Conservation (phyloP, 192 early-diverging fungal genomes). For the Backusella australiensis region DNA sequence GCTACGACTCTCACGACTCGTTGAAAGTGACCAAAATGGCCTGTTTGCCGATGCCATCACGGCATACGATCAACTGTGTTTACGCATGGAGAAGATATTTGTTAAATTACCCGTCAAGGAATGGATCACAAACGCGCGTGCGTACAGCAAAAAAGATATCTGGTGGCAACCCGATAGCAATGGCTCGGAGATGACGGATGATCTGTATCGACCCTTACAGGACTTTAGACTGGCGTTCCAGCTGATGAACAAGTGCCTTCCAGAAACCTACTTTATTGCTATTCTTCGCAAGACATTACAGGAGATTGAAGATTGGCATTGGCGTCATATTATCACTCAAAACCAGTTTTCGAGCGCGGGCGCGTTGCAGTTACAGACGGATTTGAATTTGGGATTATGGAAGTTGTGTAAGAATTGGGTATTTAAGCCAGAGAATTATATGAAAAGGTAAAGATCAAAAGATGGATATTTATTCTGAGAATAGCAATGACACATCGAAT, state of each 20-base stretch:
- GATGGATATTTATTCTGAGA: not conserved
- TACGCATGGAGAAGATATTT: constrained; percentile 43
- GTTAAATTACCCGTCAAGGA: constrained; percentile 45
- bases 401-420: constrained; percentile 40
- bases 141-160: constrained; percentile 42
- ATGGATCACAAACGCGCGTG: constrained; percentile 39
- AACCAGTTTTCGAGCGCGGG: constrained; percentile 54
- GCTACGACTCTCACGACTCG: not conserved
- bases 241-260: constrained; percentile 37
- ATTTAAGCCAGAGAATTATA: constrained; percentile 53
- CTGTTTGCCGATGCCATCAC: constrained; percentile 9
- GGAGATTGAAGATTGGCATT: constrained; percentile 53
- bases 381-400: constrained; percentile 48
- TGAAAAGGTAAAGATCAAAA: constrained; percentile 28
- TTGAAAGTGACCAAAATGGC: not conserved
- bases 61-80: constrained; percentile 32
- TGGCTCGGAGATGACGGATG: constrained; percentile 41
- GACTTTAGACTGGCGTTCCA: constrained; percentile 38
- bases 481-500: not conserved
- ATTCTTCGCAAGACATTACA: constrained; percentile 39
- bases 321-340: constrained; percentile 49
- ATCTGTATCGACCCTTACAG: constrained; percentile 48
- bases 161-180: constrained; percentile 42
- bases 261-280: constrained; percentile 32
- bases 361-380: constrained; percentile 42